Evolutionary conservation across 495 filamentous ascomycete genomes (phyloP).

Genomic region (Aspergillus coremiiformis): DNA sequence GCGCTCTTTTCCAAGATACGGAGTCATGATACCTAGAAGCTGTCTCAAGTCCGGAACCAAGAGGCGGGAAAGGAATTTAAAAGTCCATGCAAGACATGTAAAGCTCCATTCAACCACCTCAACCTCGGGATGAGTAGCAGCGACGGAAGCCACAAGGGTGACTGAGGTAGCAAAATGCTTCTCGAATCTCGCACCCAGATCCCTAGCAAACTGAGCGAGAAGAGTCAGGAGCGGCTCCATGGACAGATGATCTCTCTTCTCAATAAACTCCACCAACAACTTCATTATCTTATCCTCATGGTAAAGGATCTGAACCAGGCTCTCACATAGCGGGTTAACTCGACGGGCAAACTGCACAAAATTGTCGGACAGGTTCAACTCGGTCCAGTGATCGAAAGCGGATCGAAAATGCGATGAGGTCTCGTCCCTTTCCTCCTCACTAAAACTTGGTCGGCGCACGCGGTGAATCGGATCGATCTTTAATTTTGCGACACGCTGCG

Average conservation of each 20-base stretch:
- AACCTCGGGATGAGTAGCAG: conserved; percentile 54
- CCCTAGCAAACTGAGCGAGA: conserved; percentile 82
- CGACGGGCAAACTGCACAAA: conserved; percentile 69
- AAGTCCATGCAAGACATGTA: conserved; percentile 85
- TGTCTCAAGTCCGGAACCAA: conserved; percentile 79
- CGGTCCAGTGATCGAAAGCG: conserved; percentile 79
- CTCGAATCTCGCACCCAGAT: conserved; percentile 83
- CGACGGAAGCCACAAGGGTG: conserved; percentile 56
- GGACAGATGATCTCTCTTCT: conserved; percentile 61
- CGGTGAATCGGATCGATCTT: conserved; percentile 87
- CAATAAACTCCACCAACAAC: conserved; percentile 68
- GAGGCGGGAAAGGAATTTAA: conserved; percentile 89
- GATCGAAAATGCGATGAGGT: conserved; percentile 72
- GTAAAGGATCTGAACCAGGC: conserved; percentile 83
- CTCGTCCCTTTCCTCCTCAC: conserved; percentile 56
- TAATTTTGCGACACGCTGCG: conserved; percentile 84
- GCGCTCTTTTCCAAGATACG: conserved; percentile 73
- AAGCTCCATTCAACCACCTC: conserved; percentile 97
- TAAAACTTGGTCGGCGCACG: conserved; percentile 73
- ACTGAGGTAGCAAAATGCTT: conserved; percentile 70
- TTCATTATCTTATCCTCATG: conserved; percentile 78
- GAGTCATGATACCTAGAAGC: conserved; percentile 72
- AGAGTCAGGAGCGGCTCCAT: conserved; percentile 82
- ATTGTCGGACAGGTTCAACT: conserved; percentile 75
- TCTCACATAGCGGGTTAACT: conserved; percentile 72